A percentile compares a stretch with the other conserved stretches of the same genome.
These are phyloP conservation scores for Phylloporus arenicola DNA, from an alignment of 768 basidiomycete species.

Conservation along the genomic window DNA sequence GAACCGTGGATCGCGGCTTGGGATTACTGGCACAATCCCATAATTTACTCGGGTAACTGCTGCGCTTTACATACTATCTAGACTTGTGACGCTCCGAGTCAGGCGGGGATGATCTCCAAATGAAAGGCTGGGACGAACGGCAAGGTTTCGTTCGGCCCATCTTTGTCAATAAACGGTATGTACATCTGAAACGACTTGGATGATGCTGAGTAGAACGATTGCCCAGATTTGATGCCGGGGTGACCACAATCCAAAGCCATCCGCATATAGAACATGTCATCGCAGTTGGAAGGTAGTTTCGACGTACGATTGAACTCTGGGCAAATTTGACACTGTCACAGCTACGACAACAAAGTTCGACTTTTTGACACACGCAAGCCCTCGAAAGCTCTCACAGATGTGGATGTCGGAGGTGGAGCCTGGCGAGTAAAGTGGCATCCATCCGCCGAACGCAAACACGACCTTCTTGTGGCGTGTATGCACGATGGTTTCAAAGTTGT, in stretches of 20 bases:
- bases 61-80: not conserved
- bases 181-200: not conserved
- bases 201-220: constrained; percentile 1
- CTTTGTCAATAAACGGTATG: constrained; percentile 69
- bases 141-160: constrained; percentile 53
- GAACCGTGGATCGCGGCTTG: constrained; percentile 95
- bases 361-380: constrained; percentile 80
- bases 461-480: constrained; percentile 94
- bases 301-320: not conserved
- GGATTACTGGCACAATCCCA: constrained; percentile 77
- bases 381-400: constrained; percentile 47
- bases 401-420: constrained; percentile 81
- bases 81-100: not conserved
- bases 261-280: constrained; percentile 74
- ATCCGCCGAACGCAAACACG: constrained; percentile 50
- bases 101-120: constrained; percentile 90
- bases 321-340: constrained; percentile 26
- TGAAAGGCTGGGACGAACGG: constrained; percentile 90
- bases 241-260: constrained; percentile 85
- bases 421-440: constrained; percentile 99
- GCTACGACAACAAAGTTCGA: constrained; percentile 78
- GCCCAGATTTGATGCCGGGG: constrained; percentile 81
- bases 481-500: constrained; percentile 93
- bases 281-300: constrained; percentile 81
- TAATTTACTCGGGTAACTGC: constrained; percentile 78